A percentile compares a stretch with the other conserved stretches of the same genome.
These are phyloP conservation scores for Adiantum capillusveneris DNA, from an alignment of 75 land plant species.

Conservation along the genomic window DNA sequence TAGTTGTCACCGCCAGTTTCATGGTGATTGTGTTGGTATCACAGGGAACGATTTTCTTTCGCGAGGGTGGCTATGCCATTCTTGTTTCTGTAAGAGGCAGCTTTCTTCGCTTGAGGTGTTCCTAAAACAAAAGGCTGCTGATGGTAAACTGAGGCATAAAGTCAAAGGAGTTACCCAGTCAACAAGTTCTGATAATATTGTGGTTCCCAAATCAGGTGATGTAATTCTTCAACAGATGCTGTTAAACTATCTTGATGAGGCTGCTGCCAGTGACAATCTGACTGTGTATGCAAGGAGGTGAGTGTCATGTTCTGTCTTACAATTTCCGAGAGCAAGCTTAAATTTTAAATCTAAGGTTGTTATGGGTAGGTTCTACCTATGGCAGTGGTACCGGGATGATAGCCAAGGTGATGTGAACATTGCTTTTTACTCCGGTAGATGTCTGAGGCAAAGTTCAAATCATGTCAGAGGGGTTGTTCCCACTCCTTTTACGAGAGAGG, in stretches of 20 bases:
- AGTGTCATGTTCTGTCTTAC: no score
- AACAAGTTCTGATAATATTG: conserved; percentile 17
- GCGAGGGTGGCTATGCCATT: conserved; percentile 65
- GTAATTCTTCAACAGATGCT: conserved; percentile 84
- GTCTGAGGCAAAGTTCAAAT: conserved; percentile 49
- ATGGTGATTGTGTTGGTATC: conserved; percentile 76
- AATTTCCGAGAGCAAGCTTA: no score
- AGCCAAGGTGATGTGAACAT: conserved; percentile 42
- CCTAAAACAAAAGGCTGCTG: conserved; percentile 30
- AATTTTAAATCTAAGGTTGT: no score
- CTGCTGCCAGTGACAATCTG: conserved; percentile 51
- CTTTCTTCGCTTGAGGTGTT: conserved; percentile 46
- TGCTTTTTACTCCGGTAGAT: conserved; percentile 55
- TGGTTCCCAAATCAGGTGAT: conserved; percentile 26
- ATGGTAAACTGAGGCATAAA: conserved; percentile 15
- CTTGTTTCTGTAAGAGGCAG: conserved; percentile 72
- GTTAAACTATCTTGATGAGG: conserved; percentile 73
- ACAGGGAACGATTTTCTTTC: conserved; percentile 44
- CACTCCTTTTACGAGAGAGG: conserved; percentile 57
- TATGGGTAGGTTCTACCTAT: conserved; percentile 79
- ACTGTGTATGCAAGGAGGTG: conserved; percentile 74
- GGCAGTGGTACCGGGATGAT: conserved; percentile 92
- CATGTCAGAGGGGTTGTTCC: conserved; percentile 49
- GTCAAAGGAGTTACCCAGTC: conserved; percentile 5
- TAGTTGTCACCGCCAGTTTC: conserved; percentile 69